Evolutionary conservation across 2,329 filamentous ascomycete genomes (phyloP).

Genomic region (Triangularia setosa): DNA sequence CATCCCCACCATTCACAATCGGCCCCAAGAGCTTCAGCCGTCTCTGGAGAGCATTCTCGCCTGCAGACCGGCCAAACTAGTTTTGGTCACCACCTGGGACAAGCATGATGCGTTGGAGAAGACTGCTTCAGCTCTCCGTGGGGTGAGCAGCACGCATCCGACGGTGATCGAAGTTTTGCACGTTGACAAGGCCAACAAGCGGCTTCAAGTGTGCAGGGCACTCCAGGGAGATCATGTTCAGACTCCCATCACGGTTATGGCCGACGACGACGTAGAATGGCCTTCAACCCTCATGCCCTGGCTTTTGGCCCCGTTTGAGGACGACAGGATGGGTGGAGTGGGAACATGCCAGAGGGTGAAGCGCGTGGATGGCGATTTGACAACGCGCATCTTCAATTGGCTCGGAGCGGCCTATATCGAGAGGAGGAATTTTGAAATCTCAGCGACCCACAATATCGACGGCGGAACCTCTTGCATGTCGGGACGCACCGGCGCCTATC

Average conservation of each 20-base stretch:
- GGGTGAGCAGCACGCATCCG: constrained; percentile 36
- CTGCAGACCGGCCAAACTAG: constrained; percentile 66
- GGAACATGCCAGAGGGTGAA: constrained; percentile 86
- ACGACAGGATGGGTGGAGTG: constrained; percentile 78
- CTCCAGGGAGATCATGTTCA: constrained; percentile 68
- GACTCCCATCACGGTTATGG: constrained; percentile 84
- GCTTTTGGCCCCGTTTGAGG: constrained; percentile 90
- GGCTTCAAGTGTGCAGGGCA: constrained; percentile 86
- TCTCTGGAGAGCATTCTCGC: constrained; percentile 75
- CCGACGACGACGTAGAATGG: constrained; percentile 95
- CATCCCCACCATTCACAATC: constrained; percentile 86
- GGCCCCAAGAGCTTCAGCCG: constrained; percentile 75
- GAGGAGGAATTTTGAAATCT: constrained; percentile 93
- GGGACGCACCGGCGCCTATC: constrained; percentile 90
- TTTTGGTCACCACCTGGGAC: constrained; percentile 82
- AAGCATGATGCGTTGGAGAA: constrained; percentile 66
- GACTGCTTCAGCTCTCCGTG: constrained; percentile 57
- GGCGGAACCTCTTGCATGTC: constrained; percentile 95
- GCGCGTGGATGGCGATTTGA: constrained; percentile 60
- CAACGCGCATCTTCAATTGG: constrained; percentile 74
- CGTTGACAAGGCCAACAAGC: constrained; percentile 87
- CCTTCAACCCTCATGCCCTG: constrained; percentile 80
- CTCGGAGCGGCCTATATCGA: constrained; percentile 89
- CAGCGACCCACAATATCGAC: constrained; percentile 90
- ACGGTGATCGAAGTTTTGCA: constrained; percentile 66